phyloP scores from a whole-genome alignment of 2,329 filamentous ascomycete species.

The Talaromyces pinophilus region DNA sequence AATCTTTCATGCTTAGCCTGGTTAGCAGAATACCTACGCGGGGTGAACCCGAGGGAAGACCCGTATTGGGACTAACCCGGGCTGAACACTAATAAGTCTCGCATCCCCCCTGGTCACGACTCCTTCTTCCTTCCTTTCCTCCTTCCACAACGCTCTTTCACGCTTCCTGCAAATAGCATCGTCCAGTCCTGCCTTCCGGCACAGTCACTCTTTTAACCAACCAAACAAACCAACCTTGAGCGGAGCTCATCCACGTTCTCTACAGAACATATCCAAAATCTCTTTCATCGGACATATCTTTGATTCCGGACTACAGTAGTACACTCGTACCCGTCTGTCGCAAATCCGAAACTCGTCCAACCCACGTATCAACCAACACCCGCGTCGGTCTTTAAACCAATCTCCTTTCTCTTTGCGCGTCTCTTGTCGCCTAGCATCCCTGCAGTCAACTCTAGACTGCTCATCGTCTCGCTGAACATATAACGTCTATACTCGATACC shows the following conservation, averaged over 20 bases:
- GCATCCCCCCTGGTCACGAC: slow-evolving; percentile 14
- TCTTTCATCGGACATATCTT: slow-evolving; percentile 1
- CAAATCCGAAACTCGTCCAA: slow-evolving; percentile 11
- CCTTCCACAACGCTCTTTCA: slow-evolving; percentile 14
- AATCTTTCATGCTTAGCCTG: neutral
- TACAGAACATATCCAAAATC: neutral
- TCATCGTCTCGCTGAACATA: slow-evolving; percentile 2
- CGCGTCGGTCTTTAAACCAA: slow-evolving; percentile 2
- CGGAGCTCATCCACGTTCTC: slow-evolving; percentile 21
- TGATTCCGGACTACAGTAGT: neutral
- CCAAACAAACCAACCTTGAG: slow-evolving; percentile 7
- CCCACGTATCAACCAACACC: neutral
- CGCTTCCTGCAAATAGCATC: slow-evolving; percentile 14
- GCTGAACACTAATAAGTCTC: slow-evolving; percentile 16
- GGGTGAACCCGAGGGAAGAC: slow-evolving; percentile 9
- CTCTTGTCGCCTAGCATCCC: slow-evolving; percentile 10
- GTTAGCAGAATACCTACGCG: neutral
- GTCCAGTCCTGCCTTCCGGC: slow-evolving; percentile 4
- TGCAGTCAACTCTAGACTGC: slow-evolving; percentile 1
- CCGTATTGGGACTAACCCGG: neutral
- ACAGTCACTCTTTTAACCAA: slow-evolving; percentile 21
- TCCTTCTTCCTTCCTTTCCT: slow-evolving; percentile 2
- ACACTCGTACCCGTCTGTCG: slow-evolving; percentile 1
- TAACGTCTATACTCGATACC: neutral
- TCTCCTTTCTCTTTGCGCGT: slow-evolving; percentile 12